A percentile compares a stretch with the other conserved stretches of the same genome.
Evolutionary conservation across 1,284 basidiomycete genomes (phyloP).

Genomic region (Pascua sp.): DNA sequence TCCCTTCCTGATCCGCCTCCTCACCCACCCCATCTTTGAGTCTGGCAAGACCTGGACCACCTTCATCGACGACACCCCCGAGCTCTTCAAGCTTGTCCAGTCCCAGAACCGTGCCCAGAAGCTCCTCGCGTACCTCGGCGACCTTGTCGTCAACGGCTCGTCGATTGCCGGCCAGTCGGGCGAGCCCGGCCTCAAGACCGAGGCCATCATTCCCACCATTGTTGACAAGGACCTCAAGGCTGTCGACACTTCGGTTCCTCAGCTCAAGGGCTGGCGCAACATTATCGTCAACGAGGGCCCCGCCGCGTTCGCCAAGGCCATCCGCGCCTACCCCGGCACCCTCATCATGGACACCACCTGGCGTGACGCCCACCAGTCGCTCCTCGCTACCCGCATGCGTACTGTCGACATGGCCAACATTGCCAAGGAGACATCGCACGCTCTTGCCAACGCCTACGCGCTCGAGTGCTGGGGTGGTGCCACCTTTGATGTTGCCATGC

Average conservation of each 20-base stretch:
- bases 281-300: slow-evolving; percentile 98
- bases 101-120: slow-evolving; percentile 99
- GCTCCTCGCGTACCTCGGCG: slow-evolving; percentile 91
- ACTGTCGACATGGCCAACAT: slow-evolving; percentile 99
- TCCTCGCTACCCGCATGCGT: slow-evolving; percentile 92
- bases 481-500: slow-evolving; percentile 99
- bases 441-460: slow-evolving; percentile 91
- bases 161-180: slow-evolving; percentile 74
- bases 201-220: slow-evolving; percentile 80
- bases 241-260: slow-evolving; percentile 77
- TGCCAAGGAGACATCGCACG: slow-evolving; percentile 94
- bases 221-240: slow-evolving; percentile 70
- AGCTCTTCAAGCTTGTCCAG: slow-evolving; percentile 96
- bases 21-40: slow-evolving; percentile 97
- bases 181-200: slow-evolving; percentile 90
- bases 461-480: slow-evolving; percentile 99
- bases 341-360: slow-evolving; percentile 99
- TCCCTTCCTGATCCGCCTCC: slow-evolving; percentile 95
- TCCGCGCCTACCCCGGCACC: slow-evolving; percentile 91
- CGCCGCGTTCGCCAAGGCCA: slow-evolving; percentile 97
- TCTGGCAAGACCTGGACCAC: slow-evolving; percentile 98
- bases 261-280: slow-evolving; percentile 92
- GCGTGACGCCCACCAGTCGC: slow-evolving; percentile 98
- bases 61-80: slow-evolving; percentile 98
- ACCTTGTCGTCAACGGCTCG: slow-evolving; percentile 95